Evolutionary conservation across 306 rosid genomes (phyloP), one percentile per base, ranked within the genome.

Genomic region (Lathyrus aphaca): DNA sequence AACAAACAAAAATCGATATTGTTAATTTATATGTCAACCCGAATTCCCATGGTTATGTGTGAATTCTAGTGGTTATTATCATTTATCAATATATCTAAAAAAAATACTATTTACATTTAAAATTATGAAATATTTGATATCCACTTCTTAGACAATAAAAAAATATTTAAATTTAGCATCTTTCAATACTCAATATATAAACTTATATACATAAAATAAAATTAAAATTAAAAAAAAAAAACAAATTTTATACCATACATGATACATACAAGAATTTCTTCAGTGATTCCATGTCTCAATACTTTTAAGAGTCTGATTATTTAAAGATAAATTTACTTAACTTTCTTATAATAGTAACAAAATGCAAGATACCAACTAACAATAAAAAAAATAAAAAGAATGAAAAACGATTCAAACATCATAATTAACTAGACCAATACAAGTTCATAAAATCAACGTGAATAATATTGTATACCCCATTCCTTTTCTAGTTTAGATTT

Each of bases 391-490:
- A 12, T 6, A 37, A 32, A 70, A 56, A 38, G 3, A 2, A n/a
- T 2, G 18, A 54, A 44, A 71, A 55, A 19, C 12, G 38, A 55
- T 37, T 19, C 43, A 71, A 54, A 53, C 42, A 10, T 8, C 56
- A 44, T 67, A 64, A 18, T 18, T 23, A 44, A 42, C 15, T 37
- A 10, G 1, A 35, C 59, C n/a, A 0, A 0, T 7, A 8, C 5
- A 40, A 8, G 14, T 38, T 37, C 8, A 21, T n/a, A 39, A 29
- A 50, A 27, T 46, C 23, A 25, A 59, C 18, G 5, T 8, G 10
- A 53, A 17, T 11, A 40, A 8, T 49, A 49, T 14, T 49, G 25
- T 29, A 85, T 71, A 23, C 58, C 44, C 92, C 92, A 90, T 54
- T 82, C 79, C 30, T 44, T 66, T 29, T 29, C 46, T 39, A 92